These are phyloP conservation scores for Monosiga brevicollis DNA, from an alignment of 78 protist species.

Conservation along the genomic window DNA sequence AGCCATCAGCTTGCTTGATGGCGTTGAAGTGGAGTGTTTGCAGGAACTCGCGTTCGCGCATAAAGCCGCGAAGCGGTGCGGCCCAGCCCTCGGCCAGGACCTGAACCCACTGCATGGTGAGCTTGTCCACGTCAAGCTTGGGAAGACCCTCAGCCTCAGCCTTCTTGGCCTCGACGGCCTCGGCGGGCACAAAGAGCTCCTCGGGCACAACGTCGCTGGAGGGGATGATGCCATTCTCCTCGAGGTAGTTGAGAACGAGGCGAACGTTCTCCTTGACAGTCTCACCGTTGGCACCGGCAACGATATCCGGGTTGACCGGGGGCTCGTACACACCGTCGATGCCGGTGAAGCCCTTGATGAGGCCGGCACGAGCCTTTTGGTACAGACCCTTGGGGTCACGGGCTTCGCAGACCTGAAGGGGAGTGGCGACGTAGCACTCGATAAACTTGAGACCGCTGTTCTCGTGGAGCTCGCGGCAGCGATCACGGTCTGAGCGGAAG, in stretches of 20 bases:
- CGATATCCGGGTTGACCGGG: conserved; percentile 26
- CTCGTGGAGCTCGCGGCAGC: conserved; percentile 7
- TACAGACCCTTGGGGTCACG: conserved; percentile 56
- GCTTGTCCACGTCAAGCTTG: neutral
- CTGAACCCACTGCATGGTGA: neutral
- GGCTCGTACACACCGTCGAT: conserved; percentile 33
- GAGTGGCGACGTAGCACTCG: conserved; percentile 31
- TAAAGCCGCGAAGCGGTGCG: neutral
- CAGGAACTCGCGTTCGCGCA: neutral
- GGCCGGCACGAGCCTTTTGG: conserved; percentile 19
- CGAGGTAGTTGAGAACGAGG: neutral
- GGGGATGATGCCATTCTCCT: neutral
- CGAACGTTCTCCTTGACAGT: neutral
- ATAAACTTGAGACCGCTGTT: conserved; percentile 13
- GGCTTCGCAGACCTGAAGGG: neutral
- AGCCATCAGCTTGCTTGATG: neutral
- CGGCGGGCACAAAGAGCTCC: neutral
- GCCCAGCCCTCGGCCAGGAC: neutral
- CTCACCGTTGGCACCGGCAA: neutral
- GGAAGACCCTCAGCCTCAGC: neutral
- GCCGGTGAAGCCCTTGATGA: conserved; percentile 44
- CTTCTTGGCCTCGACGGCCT: neutral
- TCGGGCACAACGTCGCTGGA: neutral
- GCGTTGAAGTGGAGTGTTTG: neutral
- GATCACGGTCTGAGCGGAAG: conserved; percentile 28